Base-by-base conservation (phyloP, 2,329 filamentous ascomycete species). In the Xylaria sp. region DNA sequence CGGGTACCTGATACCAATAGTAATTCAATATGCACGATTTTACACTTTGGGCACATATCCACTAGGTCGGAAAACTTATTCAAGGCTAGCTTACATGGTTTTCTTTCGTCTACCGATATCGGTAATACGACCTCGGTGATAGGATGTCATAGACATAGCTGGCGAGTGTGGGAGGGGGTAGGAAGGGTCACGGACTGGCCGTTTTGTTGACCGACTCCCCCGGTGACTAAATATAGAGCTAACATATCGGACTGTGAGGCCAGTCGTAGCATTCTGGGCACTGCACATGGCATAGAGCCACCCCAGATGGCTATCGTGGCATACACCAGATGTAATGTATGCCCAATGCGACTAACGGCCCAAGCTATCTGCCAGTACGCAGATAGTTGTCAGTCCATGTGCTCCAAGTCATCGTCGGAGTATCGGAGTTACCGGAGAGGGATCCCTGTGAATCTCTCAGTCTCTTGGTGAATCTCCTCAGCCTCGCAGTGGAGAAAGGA, bases 301-400 rank as follows among this genome's bases (percentile, higher is more conserved):
- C 9, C 2, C 9, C n/a, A 18, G n/a, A 37, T 37, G 52, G 9
- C 32, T 32, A n/a, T 32, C 25, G 15, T 39, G 52, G 23, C 10
- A 32, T 39, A n/a, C 28, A 6, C 25, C 32, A 37, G 7, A 23
- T 8, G 13, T 6, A 32, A 34, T 7, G 4, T 34, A 15, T 56
- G 52, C 52, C 52, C 52, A 56, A 56, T n/a, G 9, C 52, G 18
- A 56, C 52, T 39, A 39, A 56, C 18, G 18, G 52, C 52, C 52
- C 28, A 55, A 37, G 7, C 8, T 20, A 39, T 12, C 13, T 5
- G 7, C 52, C 32, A 37, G 52, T 23, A 56, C 10, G n/a, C 52
- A 12, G 20, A 23, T 5, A 13, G 18, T 32, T 7, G 12, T n/a
- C 10, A 56, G 13, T 6, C 39, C 13, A 7, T 13, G n/a, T 20